phyloP scores from a whole-genome alignment of 768 basidiomycete species.

The Saitozyma sp. region DNA sequence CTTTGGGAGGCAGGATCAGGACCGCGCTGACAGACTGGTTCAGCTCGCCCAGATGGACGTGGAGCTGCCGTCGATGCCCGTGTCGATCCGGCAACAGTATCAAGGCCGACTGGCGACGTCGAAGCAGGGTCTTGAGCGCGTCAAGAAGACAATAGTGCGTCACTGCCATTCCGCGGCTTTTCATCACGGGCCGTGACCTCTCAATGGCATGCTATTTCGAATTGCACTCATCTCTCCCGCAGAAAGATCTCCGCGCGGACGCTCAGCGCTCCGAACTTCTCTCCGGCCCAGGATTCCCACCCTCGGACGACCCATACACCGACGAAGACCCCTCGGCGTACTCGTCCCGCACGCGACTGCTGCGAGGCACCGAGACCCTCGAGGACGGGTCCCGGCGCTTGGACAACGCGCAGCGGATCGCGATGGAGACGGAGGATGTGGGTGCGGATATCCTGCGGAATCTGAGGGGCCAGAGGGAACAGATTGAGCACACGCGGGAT shows the following conservation, averaged over 20 bases:
- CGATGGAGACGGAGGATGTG: slow-evolving; percentile 92
- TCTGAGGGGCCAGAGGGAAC: slow-evolving; percentile 82
- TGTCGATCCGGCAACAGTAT: slow-evolving; percentile 75
- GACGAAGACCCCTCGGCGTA: slow-evolving; percentile 59
- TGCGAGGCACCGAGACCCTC: slow-evolving; percentile 73
- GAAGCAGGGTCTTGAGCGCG: slow-evolving; percentile 71
- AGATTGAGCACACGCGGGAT: slow-evolving; percentile 88
- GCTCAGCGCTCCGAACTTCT: slow-evolving; percentile 78
- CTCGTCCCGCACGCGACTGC: slow-evolving; percentile 63
- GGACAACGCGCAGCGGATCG: slow-evolving; percentile 86
- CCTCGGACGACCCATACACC: slow-evolving; percentile 66
- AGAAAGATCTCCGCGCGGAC: slow-evolving; percentile 70
- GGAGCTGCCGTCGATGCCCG: slow-evolving; percentile 91
- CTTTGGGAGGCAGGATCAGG: too few species aligned
- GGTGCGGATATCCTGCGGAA: slow-evolving; percentile 89
- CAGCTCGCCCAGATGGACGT: slow-evolving; percentile 99
- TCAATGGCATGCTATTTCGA: not conserved
- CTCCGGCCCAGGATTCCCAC: slow-evolving; percentile 50
- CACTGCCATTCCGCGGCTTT: too few species aligned
- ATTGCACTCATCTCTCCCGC: slow-evolving; percentile 1
- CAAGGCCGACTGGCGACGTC: slow-evolving; percentile 71
- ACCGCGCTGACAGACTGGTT: not conserved
- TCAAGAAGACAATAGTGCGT: slow-evolving; percentile 68
- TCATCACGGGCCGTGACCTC: slow-evolving; percentile 1
- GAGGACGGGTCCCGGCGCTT: slow-evolving; percentile 77